Conservation (phyloP, 352 stramenopile genomes). For the Phytophthora parvispora region DNA sequence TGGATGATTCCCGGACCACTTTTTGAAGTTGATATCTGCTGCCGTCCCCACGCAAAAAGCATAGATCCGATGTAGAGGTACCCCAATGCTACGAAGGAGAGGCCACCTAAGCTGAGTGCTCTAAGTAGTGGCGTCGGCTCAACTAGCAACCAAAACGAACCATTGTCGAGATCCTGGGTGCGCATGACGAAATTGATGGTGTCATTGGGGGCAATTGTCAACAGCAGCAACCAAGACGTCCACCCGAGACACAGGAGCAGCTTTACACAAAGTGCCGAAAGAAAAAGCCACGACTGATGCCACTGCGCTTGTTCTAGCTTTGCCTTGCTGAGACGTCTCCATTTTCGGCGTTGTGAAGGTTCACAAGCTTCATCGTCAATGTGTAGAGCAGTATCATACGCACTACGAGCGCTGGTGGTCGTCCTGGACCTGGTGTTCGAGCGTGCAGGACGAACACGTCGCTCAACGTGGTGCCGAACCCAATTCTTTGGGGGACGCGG, state of each 20-base stretch:
- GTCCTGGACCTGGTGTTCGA: constrained; percentile 11
- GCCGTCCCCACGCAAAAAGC: constrained; percentile 5
- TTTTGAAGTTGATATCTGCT: neutral
- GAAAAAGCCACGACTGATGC: constrained; percentile 24
- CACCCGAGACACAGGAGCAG: constrained; percentile 26
- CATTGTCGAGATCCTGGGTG: constrained; percentile 41
- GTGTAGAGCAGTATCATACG: constrained; percentile 7
- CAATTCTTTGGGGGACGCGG: constrained; percentile 14
- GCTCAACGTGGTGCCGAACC: constrained; percentile 16
- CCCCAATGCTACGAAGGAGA: constrained; percentile 26
- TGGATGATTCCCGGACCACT: constrained; percentile 9
- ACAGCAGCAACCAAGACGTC: constrained; percentile 41
- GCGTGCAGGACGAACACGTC: constrained; percentile 8
- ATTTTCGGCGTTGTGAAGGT: constrained; percentile 12
- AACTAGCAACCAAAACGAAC: constrained; percentile 51
- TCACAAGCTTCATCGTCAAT: constrained; percentile 8
- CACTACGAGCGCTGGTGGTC: constrained; percentile 9
- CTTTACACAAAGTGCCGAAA: constrained; percentile 9
- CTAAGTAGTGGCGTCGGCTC: constrained; percentile 26
- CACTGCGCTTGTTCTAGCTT: neutral
- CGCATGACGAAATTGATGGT: constrained; percentile 47
- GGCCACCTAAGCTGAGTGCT: constrained; percentile 21
- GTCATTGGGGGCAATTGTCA: constrained; percentile 37
- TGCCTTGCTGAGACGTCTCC: constrained; percentile 4
- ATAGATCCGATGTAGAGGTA: constrained; percentile 31